phyloP scores from a whole-genome alignment of 2,329 filamentous ascomycete genomes.

The Chrysoporthe austroafricana region DNA sequence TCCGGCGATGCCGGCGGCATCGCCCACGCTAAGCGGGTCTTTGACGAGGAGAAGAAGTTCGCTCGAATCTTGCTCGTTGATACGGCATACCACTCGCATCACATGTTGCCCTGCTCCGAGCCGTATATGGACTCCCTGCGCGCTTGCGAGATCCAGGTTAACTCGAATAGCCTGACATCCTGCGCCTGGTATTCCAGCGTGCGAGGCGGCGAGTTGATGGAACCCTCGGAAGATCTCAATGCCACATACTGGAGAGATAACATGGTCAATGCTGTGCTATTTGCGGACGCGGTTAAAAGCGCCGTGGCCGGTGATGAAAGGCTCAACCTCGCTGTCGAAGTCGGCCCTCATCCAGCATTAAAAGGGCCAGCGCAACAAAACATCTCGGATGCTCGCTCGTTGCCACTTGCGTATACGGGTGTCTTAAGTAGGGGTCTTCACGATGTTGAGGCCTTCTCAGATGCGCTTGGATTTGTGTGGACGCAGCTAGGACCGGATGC shows the following conservation, averaged over 20 bases:
- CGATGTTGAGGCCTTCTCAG: constrained; percentile 7
- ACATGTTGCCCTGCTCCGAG: constrained; percentile 42
- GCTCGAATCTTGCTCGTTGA: constrained; percentile 44
- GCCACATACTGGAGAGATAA: constrained; percentile 39
- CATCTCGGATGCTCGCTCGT: background rate
- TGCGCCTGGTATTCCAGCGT: constrained; percentile 35
- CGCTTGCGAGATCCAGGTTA: constrained; percentile 29
- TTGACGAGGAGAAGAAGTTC: constrained; percentile 40
- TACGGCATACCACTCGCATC: constrained; percentile 49
- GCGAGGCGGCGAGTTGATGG: constrained; percentile 32
- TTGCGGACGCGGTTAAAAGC: constrained; percentile 38
- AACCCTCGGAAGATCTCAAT: constrained; percentile 26
- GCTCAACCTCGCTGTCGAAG: constrained; percentile 38
- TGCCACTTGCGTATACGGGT: constrained; percentile 3
- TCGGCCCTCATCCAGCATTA: constrained; percentile 42
- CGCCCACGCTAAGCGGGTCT: constrained; percentile 35
- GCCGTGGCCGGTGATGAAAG: constrained; percentile 22
- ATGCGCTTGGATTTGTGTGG: constrained; percentile 12
- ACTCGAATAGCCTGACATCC: constrained; percentile 18
- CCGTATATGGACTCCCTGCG: constrained; percentile 38
- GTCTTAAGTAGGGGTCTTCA: background rate
- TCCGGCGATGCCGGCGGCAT: constrained; percentile 36
- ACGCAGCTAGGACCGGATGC: background rate
- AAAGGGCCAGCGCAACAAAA: constrained; percentile 34
- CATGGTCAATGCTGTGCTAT: constrained; percentile 43